Evolutionary conservation across 768 basidiomycete genomes (phyloP), one percentile per base, ranked within the genome.

Genomic region (Auricularia cornea): DNA sequence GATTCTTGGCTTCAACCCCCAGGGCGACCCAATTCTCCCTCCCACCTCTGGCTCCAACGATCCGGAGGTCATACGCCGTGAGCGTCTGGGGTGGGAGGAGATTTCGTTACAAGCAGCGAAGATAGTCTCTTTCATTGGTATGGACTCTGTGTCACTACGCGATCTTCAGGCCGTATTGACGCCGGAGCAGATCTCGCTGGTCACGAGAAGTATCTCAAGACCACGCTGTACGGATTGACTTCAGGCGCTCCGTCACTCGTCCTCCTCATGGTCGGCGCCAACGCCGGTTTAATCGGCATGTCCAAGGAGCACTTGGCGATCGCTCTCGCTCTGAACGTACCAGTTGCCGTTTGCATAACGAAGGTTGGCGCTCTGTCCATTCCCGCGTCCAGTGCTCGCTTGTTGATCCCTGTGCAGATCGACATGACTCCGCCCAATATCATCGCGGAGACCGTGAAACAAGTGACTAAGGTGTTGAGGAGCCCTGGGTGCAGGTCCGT

Each of bases 341-440:
- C 97, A 3, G 87, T 99, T 26, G 85, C 93, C 11, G 90, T 95
- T 52, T 94, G 93, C 72, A 88, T 98, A 63, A 98, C 96, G 3
- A 98, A 98, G 83, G 92, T 90, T 64, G 56, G 72, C 54, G 32
- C 38, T 18, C 14, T 65, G 26, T 38, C 10, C 33, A 18, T 14
- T 61, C 14, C 16, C 26, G 20, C 33, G 20, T 51, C 40, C 52
- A 20, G 5, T 60, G 35, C 26, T 29, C 4, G 23, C 32, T 69
- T 63, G 60, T 38, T 14, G 35, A 38, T 38, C 35, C 35, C 33
- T 52, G 8, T 54, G 44, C 62, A 89, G 93, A 90, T 97, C 69
- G 97, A 98, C 72, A 98, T 97, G 96, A 98, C 96, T 0, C 97
- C 97, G 4, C 81, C 88, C 12, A 92, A 96, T 66, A 87, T 95